Conservation (phyloP, 2,329 filamentous ascomycete species). For the Arthrobotrys conoides region DNA sequence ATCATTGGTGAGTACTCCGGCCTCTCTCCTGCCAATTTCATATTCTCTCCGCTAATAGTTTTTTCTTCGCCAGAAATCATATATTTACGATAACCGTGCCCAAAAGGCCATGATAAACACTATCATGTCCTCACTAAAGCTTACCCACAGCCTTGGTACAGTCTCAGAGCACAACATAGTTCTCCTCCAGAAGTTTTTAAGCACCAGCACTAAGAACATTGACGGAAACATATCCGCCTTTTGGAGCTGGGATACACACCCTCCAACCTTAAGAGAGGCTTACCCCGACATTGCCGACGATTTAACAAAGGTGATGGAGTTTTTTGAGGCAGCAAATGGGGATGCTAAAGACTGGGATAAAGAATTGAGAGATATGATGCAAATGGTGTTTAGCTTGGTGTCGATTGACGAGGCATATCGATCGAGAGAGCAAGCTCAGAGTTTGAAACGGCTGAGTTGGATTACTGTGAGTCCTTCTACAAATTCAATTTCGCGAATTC, state of each 20-base stretch:
- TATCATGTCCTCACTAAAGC: conserved; percentile 55
- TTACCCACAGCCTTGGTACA: conserved; percentile 46
- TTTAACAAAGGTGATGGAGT: conserved; percentile 30
- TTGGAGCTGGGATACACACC: conserved; percentile 46
- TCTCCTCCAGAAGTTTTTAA: conserved; percentile 48
- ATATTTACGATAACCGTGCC: conserved; percentile 60
- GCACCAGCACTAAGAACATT: conserved; percentile 31
- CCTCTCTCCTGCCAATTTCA: not conserved
- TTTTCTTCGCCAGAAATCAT: conserved; percentile 39
- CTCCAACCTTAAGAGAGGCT: conserved; percentile 38
- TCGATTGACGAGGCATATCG: conserved; percentile 63
- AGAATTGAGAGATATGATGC: conserved; percentile 56
- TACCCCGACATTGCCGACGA: conserved; percentile 46
- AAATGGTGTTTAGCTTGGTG: conserved; percentile 61
- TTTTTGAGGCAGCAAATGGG: conserved; percentile 21
- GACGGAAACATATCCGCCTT: conserved; percentile 55
- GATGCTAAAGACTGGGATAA: conserved; percentile 56
- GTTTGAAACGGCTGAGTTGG: conserved; percentile 63
- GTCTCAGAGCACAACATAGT: conserved; percentile 49
- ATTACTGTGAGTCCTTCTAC: conserved; percentile 60
- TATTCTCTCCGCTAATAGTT: conserved; percentile 6
- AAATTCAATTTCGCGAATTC: not conserved
- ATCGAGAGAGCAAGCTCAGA: conserved; percentile 62
- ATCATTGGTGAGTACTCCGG: conserved; percentile 18
- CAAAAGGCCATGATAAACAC: conserved; percentile 60